These are phyloP conservation scores for Macrocybe gigantea DNA, from an alignment of 768 basidiomycete genomes.

Conservation along the genomic window DNA sequence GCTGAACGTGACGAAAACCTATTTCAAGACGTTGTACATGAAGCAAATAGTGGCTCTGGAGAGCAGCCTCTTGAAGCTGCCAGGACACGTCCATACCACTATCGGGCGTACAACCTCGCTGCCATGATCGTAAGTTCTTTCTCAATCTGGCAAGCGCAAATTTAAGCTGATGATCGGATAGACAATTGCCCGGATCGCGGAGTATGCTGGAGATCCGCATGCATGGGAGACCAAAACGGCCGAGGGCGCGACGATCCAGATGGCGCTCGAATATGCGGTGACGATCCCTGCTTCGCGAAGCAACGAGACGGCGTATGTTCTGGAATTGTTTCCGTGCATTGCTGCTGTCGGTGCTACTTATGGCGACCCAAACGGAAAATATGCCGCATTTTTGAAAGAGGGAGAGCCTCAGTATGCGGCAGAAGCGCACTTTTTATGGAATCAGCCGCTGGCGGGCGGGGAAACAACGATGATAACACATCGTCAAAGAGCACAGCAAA, in stretches of 20 bases:
- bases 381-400: constrained; percentile 39
- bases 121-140: constrained; percentile 52
- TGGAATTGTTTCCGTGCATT: constrained; percentile 51
- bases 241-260: constrained; percentile 50
- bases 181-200: constrained; percentile 52
- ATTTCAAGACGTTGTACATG: constrained; percentile 45
- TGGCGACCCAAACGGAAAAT: constrained; percentile 58
- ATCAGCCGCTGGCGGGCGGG: constrained; percentile 42
- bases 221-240: constrained; percentile 47
- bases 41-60: constrained; percentile 51
- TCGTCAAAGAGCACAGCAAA: too few relatives aligned
- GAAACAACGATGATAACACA: not conserved
- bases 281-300: constrained; percentile 26
- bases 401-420: constrained; percentile 30
- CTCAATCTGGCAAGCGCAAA: not conserved
- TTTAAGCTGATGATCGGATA: constrained; percentile 12
- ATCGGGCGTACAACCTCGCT: constrained; percentile 61
- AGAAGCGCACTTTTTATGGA: constrained; percentile 48
- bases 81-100: constrained; percentile 62
- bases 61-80: constrained; percentile 62
- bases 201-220: constrained; percentile 36
- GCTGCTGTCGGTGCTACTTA: constrained; percentile 52
- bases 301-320: constrained; percentile 28
- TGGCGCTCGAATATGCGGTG: constrained; percentile 56
- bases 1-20: constrained; percentile 35